phyloP scores from a whole-genome alignment of 139 green algal species.

The Tetraselmis chui region DNA sequence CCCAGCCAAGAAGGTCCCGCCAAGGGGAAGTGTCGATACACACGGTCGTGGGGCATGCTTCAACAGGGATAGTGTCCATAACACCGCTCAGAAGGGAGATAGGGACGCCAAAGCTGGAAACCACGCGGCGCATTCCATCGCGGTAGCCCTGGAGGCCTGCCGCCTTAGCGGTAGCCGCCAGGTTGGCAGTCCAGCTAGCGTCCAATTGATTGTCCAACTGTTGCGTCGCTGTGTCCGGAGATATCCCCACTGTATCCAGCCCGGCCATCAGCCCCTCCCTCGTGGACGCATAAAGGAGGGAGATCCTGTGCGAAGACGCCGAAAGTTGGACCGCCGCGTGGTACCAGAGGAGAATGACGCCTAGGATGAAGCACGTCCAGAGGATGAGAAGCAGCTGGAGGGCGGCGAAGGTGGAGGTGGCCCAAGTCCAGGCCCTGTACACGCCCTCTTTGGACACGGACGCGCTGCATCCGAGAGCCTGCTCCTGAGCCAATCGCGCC shows the following conservation, averaged over 20 bases:
- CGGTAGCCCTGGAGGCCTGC: neutral
- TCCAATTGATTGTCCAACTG: neutral
- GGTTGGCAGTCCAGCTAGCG: neutral
- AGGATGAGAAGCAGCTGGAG: neutral
- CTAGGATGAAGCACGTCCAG: neutral
- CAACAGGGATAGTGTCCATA: neutral
- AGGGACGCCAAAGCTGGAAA: neutral
- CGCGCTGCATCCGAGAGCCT: too few species aligned
- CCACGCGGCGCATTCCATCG: neutral
- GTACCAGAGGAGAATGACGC: neutral
- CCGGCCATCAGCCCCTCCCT: neutral
- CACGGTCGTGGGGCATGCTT: neutral
- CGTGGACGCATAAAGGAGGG: neutral
- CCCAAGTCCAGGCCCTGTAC: neutral
- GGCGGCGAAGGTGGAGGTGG: neutral
- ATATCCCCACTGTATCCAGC: neutral
- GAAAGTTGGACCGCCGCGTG: neutral
- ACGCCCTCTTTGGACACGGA: neutral
- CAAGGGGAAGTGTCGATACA: neutral
- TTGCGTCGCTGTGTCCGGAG: neutral
- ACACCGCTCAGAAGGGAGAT: neutral
- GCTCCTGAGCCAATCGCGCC: neutral
- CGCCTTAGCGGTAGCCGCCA: neutral
- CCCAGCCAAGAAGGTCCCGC: neutral
- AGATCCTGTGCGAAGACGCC: neutral